phyloP scores from a whole-genome alignment of 768 basidiomycete genomes.

The Sporobolomyces roseus region DNA sequence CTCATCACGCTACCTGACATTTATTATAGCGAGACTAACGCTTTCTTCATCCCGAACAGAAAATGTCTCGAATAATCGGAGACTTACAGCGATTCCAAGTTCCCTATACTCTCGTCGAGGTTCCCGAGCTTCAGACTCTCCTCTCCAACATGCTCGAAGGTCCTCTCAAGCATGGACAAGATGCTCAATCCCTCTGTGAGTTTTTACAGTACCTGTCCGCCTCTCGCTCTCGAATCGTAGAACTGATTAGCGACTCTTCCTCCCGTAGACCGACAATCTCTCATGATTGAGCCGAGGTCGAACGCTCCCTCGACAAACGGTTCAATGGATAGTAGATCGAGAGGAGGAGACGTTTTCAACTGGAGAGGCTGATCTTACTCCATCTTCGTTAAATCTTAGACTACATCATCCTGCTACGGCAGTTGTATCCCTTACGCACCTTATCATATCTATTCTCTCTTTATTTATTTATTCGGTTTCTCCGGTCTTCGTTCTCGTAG shows the following conservation, averaged over 20 bases:
- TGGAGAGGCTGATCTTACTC: constrained; percentile 21
- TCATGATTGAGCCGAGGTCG: constrained; percentile 48
- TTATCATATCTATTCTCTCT: too few species aligned
- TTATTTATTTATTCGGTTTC: too few species aligned
- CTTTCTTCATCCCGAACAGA: constrained; percentile 17
- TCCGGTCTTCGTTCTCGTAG: too few species aligned
- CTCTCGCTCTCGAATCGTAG: too few species aligned
- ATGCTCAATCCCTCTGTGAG: constrained; percentile 33
- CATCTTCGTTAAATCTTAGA: not conserved
- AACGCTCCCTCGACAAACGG: constrained; percentile 8
- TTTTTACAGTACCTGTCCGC: not conserved
- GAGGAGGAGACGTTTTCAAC: constrained; percentile 33
- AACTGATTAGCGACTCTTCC: not conserved
- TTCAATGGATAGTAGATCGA: not conserved
- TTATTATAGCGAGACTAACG: constrained; percentile 52
- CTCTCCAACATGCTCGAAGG: constrained; percentile 50
- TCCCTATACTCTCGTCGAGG: constrained; percentile 76
- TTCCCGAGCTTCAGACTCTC: constrained; percentile 82
- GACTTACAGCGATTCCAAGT: constrained; percentile 92
- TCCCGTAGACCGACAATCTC: constrained; percentile 31
- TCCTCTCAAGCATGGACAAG: constrained; percentile 21
- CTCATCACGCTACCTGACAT: constrained; percentile 56
- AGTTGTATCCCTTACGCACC: too few species aligned
- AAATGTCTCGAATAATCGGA: constrained; percentile 45
- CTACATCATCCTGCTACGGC: too few species aligned